Evolutionary conservation across 768 basidiomycete species (phyloP).

Genomic region (Kwoniella shandongensis): DNA sequence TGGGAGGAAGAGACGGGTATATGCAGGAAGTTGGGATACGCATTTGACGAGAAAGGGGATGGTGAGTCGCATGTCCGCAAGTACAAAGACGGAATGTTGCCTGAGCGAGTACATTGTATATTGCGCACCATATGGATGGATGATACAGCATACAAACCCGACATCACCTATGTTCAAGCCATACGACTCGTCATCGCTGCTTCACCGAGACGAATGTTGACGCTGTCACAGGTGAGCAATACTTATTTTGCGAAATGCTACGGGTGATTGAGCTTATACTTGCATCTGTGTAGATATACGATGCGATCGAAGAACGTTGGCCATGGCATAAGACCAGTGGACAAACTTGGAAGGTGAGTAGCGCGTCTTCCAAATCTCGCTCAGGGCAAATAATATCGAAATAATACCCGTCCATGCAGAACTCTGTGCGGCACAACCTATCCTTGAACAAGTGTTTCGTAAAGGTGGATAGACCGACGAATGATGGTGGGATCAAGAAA

Average conservation of each 20-base stretch:
- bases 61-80: constrained; percentile 6
- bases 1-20: constrained; percentile 20
- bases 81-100: background rate
- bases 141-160: constrained; percentile 17
- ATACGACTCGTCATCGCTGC: constrained; percentile 24
- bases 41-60: constrained; percentile 6
- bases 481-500: constrained; percentile 12
- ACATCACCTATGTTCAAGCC: constrained; percentile 12
- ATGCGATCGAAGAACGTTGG: constrained; percentile 27
- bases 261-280: background rate
- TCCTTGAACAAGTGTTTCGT: constrained; percentile 18
- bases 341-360: constrained; percentile 14
- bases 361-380: too few relatives aligned
- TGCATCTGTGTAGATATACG: constrained; percentile 14
- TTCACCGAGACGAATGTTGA: constrained; percentile 17
- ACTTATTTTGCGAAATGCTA: too few relatives aligned
- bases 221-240: constrained; percentile 17
- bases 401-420: constrained; percentile 7
- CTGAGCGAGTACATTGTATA: too few relatives aligned
- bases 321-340: constrained; percentile 17
- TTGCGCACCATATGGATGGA: too few relatives aligned
- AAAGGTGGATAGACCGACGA: constrained; percentile 4
- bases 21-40: constrained; percentile 2
- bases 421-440: constrained; percentile 20
- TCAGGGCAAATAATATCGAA: too few relatives aligned